These are phyloP conservation scores for Entomortierella lignicola DNA, from an alignment of 192 early-diverging fungal species.

Conservation along the genomic window DNA sequence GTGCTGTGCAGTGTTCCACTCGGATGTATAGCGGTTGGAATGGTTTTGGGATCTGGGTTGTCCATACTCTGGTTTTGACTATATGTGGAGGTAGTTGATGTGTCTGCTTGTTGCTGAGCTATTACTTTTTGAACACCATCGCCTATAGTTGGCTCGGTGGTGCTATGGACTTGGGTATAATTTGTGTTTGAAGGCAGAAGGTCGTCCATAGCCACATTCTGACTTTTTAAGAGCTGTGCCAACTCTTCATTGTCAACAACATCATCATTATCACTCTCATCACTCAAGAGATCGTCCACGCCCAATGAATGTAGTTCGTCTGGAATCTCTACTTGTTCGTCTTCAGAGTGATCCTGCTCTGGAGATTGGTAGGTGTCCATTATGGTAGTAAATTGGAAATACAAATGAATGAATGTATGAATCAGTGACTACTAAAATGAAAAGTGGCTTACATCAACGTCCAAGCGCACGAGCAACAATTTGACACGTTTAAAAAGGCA, in stretches of 20 bases:
- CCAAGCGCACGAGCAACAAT: too few species aligned
- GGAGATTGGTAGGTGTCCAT: neutral
- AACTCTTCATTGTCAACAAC: slow-evolving; percentile 28
- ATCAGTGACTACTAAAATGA: too few species aligned
- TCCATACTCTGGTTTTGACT: too few species aligned
- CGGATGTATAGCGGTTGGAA: too few species aligned
- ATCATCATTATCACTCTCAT: slow-evolving; percentile 39
- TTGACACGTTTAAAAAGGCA: too few species aligned
- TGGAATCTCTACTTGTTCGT: neutral
- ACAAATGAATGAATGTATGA: too few species aligned
- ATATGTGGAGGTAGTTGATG: too few species aligned
- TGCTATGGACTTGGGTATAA: neutral
- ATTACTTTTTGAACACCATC: too few species aligned
- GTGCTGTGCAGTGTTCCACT: too few species aligned
- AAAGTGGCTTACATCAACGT: too few species aligned
- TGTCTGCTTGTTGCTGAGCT: too few species aligned
- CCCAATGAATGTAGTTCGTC: neutral
- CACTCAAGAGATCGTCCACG: slow-evolving; percentile 34
- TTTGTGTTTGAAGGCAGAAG: neutral
- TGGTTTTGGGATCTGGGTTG: too few species aligned
- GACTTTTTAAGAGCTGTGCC: neutral
- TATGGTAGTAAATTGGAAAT: neutral
- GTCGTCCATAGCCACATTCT: slow-evolving; percentile 7
- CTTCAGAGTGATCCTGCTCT: neutral
- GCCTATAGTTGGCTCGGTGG: neutral